Conservation (phyloP, 805 yeast genomes). For the Torulaspora gathmanii region DNA sequence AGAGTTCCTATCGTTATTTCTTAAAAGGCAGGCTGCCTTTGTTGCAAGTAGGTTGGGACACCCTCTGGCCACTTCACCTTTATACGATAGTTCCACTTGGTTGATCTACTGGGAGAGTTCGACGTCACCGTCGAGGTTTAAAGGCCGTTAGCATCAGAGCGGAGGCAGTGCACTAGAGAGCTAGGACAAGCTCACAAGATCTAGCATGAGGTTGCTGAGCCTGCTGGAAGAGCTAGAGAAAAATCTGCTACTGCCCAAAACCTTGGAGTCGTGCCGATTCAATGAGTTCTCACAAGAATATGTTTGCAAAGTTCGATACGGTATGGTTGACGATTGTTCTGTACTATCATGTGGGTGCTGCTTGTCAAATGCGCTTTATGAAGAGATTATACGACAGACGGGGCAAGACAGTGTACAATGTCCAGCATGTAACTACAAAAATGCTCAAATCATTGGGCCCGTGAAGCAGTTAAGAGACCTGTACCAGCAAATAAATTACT, state of each 20-base stretch:
- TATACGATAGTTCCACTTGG: not conserved
- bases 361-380: constrained; percentile 20
- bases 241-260: constrained; percentile 27
- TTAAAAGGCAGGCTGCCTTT: too few relatives aligned
- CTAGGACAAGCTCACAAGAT: not conserved
- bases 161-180: not conserved
- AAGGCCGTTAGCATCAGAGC: not conserved
- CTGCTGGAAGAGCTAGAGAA: constrained; percentile 26
- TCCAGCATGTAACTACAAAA: constrained; percentile 35
- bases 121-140: not conserved
- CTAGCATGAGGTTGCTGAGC: constrained; percentile 9
- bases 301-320: constrained; percentile 23
- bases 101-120: not conserved
- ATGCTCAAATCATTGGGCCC: constrained; percentile 29
- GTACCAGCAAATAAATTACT: constrained; percentile 22
- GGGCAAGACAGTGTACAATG: constrained; percentile 25
- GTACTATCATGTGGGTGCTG: constrained; percentile 32
- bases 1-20: too few relatives aligned
- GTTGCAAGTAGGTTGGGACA: too few relatives aligned
- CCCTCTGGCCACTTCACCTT: not conserved
- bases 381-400: constrained; percentile 10
- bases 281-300: constrained; percentile 12
- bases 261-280: constrained; percentile 16
- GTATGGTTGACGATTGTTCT: constrained; percentile 24
- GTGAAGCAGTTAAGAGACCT: constrained; percentile 36